These are phyloP conservation scores for Cercospora citrullina DNA, from an alignment of 2,329 filamentous ascomycete genomes.

Conservation along the genomic window DNA sequence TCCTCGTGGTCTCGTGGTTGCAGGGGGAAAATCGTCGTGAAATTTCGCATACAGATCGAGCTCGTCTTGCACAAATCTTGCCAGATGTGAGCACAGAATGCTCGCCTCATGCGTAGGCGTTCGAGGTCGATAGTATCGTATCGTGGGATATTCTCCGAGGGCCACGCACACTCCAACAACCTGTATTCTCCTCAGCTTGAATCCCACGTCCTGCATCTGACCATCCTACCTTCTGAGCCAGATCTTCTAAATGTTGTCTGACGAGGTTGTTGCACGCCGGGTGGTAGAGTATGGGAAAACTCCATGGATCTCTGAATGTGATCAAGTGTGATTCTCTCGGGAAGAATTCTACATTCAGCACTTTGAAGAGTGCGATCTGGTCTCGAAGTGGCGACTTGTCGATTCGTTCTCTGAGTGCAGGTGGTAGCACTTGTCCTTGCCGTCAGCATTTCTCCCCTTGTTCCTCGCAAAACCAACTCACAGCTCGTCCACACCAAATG, in stretches of 20 bases:
- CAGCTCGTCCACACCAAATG: slow-evolving; percentile 83
- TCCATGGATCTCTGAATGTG: slow-evolving; percentile 92
- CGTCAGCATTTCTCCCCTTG: slow-evolving; percentile 14
- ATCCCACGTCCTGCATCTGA: too few species aligned
- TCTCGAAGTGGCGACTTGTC: slow-evolving; percentile 70
- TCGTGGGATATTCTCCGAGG: slow-evolving; percentile 88
- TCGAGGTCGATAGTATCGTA: slow-evolving; percentile 83
- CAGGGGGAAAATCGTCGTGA: slow-evolving; percentile 80
- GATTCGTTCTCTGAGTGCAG: slow-evolving; percentile 69
- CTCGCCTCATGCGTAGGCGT: slow-evolving; percentile 79
- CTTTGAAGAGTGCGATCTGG: slow-evolving; percentile 76
- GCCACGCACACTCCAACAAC: slow-evolving; percentile 85
- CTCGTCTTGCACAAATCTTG: slow-evolving; percentile 87
- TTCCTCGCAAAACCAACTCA: slow-evolving; percentile 40
- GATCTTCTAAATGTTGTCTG: slow-evolving; percentile 73
- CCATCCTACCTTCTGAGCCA: slow-evolving; percentile 76
- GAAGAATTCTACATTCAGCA: slow-evolving; percentile 83
- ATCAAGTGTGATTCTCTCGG: slow-evolving; percentile 88
- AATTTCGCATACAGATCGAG: slow-evolving; percentile 85
- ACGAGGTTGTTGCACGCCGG: slow-evolving; percentile 85
- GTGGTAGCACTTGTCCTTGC: slow-evolving; percentile 60
- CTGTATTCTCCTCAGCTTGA: slow-evolving; percentile 45
- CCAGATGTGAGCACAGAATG: slow-evolving; percentile 83
- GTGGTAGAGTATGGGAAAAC: slow-evolving; percentile 90
- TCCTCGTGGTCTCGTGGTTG: slow-evolving; percentile 73